Evolutionary conservation across 1,139 yeast genomes (phyloP).

Genomic region (Suhomyces bribrorum): DNA sequence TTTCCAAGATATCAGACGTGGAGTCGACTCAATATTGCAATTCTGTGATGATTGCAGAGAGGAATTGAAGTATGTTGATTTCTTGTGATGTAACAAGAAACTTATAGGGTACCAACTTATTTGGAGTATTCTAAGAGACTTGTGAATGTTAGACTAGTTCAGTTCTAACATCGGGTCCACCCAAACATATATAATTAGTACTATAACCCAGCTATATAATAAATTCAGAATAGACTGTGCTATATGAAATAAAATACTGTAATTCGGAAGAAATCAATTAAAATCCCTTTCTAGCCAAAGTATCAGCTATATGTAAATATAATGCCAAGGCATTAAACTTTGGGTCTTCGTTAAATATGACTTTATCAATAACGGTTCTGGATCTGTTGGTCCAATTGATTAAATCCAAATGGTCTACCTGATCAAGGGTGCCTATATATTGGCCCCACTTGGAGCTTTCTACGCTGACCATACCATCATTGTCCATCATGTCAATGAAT

Average conservation of each 20-base stretch:
- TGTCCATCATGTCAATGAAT: conserved; percentile 35
- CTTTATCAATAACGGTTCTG: conserved; percentile 37
- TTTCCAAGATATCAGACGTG: conserved; percentile 18
- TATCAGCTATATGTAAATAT: conserved; percentile 73
- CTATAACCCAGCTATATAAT: too few relatives aligned
- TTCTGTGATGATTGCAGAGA: conserved; percentile 33
- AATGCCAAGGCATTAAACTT: conserved; percentile 72
- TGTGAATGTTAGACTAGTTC: neutral
- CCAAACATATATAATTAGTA: too few relatives aligned
- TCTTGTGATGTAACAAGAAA: neutral
- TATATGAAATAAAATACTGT: too few relatives aligned
- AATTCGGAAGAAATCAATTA: too few relatives aligned
- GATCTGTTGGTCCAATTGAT: conserved; percentile 77
- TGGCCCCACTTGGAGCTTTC: conserved; percentile 81
- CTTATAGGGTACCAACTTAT: too few relatives aligned
- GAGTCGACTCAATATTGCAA: conserved; percentile 23
- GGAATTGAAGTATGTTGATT: conserved; percentile 14
- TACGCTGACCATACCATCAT: conserved; percentile 86
- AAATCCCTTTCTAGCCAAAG: conserved; percentile 63
- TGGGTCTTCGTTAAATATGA: conserved; percentile 36
- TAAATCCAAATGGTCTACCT: conserved; percentile 82
- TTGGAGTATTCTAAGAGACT: neutral
- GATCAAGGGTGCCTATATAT: conserved; percentile 72
- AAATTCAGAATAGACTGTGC: too few relatives aligned
- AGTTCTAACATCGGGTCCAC: neutral